phyloP scores from a whole-genome alignment of 2,329 filamentous ascomycete genomes.

The Septoria linicola region DNA sequence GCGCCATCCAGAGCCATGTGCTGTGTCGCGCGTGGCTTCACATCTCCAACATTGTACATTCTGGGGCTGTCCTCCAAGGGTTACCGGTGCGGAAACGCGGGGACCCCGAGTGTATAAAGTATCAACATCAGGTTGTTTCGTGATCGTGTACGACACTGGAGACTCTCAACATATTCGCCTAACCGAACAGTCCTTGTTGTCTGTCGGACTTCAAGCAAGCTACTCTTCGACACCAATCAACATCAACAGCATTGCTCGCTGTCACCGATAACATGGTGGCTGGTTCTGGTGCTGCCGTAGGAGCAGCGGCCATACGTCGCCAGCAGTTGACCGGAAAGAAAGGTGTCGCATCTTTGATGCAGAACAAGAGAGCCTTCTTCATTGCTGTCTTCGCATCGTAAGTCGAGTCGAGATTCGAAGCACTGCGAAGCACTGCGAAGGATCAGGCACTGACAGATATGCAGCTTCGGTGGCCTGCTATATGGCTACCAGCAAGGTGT shows the following conservation, averaged over 20 bases:
- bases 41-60: no score
- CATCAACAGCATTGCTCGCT: not conserved
- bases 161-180: not conserved
- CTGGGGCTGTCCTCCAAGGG: no score
- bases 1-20: no score
- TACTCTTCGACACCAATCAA: not conserved
- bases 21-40: no score
- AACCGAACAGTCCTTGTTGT: not conserved
- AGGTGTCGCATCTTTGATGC: constrained; percentile 9
- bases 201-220: not conserved
- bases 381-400: constrained; percentile 15
- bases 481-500: constrained; percentile 59
- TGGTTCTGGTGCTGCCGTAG: constrained; percentile 6
- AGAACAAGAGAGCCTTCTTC: constrained; percentile 16
- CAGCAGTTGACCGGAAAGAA: constrained; percentile 11
- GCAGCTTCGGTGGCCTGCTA: constrained; percentile 40
- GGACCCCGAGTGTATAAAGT: no score
- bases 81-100: no score
- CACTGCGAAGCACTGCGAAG: not conserved
- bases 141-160: not conserved
- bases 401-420: not conserved
- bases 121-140: no score
- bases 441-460: not conserved
- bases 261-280: not conserved
- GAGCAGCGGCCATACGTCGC: constrained; percentile 12